Conservation (phyloP, 2,329 filamentous ascomycete species). For the Alternaria consortialis region DNA sequence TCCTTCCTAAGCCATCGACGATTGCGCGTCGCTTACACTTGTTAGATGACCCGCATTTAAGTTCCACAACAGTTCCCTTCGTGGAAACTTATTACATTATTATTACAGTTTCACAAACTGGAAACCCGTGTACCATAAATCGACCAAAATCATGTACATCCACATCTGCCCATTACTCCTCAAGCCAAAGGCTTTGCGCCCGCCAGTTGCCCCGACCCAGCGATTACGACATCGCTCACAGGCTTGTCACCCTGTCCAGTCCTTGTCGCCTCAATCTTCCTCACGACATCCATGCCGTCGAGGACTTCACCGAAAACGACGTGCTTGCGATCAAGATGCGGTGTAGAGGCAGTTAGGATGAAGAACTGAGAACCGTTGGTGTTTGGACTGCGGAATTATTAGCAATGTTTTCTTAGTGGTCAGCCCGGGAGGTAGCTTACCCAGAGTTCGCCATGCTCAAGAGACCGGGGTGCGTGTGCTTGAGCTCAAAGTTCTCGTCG, state of each 20-base stretch:
- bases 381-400: conserved; percentile 66
- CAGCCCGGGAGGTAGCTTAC: background rate
- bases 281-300: conserved; percentile 89
- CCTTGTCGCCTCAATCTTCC: conserved; percentile 89
- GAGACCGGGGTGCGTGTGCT: conserved; percentile 94
- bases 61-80: background rate
- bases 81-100: background rate
- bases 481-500: conserved; percentile 90
- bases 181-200: conserved; percentile 14
- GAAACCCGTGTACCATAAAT: background rate
- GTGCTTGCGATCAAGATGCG: conserved; percentile 94
- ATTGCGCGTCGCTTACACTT: background rate
- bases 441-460: conserved; percentile 96
- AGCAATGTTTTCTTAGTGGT: background rate
- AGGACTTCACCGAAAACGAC: conserved; percentile 93
- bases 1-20: background rate
- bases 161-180: background rate
- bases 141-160: background rate
- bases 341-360: conserved; percentile 94
- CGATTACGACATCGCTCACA: conserved; percentile 15
- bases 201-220: conserved; percentile 15
- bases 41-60: background rate
- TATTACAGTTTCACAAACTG: background rate
- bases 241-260: conserved; percentile 12
- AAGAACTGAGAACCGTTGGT: conserved; percentile 98